Evolutionary conservation across 345 rosid genomes (phyloP).

Genomic region (Clarkia xantiana): DNA sequence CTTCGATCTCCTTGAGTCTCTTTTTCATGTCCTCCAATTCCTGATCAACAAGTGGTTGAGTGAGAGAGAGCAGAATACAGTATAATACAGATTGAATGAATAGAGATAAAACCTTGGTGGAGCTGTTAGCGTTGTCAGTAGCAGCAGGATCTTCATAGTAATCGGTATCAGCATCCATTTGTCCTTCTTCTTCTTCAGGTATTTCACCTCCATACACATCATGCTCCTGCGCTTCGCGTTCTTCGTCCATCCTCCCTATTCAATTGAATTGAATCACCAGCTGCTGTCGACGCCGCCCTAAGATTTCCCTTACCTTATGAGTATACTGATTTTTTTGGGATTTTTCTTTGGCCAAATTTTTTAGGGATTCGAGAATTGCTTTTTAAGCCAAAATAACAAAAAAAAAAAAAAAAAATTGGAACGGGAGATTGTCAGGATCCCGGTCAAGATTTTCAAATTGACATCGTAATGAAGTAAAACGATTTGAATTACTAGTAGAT

Average conservation of each 20-base stretch:
- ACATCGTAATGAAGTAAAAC: too few relatives aligned
- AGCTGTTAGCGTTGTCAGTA: constrained; percentile 27
- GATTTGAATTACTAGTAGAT: too few relatives aligned
- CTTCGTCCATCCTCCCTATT: constrained; percentile 26
- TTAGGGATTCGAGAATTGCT: too few relatives aligned
- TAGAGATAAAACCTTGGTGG: constrained; percentile 34
- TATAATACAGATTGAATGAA: not conserved
- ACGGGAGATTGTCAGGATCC: too few relatives aligned
- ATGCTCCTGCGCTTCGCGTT: constrained; percentile 30
- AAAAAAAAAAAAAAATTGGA: too few relatives aligned
- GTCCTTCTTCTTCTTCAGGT: constrained; percentile 12
- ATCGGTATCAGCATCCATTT: constrained; percentile 9
- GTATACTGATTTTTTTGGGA: too few relatives aligned
- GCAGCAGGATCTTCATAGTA: constrained; percentile 30
- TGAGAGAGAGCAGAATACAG: not conserved
- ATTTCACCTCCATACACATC: constrained; percentile 15
- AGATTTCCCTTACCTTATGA: too few relatives aligned
- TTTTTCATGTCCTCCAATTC: constrained; percentile 98
- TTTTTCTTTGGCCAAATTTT: too few relatives aligned
- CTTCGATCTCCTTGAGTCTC: constrained; percentile 88
- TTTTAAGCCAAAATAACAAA: too few relatives aligned
- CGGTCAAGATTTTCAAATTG: too few relatives aligned
- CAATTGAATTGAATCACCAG: too few relatives aligned
- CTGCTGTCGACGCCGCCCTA: too few relatives aligned
- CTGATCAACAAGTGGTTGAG: constrained; percentile 16